Conservation (phyloP, 2,329 filamentous ascomycete species). For the Ceratocystis cacaofunesta region DNA sequence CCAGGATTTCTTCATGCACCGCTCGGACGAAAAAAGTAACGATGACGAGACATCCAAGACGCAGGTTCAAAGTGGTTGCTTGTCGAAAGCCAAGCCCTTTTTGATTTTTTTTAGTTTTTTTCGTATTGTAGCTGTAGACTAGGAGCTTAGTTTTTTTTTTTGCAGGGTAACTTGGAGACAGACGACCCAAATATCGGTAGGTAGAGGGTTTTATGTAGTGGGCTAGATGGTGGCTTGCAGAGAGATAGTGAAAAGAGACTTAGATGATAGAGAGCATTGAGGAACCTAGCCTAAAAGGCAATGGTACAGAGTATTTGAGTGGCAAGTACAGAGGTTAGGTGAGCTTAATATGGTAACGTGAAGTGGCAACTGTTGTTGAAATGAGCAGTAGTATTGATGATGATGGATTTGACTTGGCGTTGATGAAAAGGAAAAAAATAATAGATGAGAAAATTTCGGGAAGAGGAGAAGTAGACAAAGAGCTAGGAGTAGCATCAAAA, state of each 20-base stretch:
- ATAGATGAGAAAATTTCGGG: background rate
- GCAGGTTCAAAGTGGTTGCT: background rate
- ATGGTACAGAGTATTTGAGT: background rate
- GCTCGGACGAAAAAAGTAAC: background rate
- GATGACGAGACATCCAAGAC: background rate
- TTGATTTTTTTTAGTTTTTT: background rate
- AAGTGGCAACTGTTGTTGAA: background rate
- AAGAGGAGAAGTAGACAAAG: background rate
- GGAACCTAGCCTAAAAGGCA: background rate
- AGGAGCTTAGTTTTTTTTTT: no score
- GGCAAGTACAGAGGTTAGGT: background rate
- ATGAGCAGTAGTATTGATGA: background rate
- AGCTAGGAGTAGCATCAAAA: background rate
- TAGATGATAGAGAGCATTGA: background rate
- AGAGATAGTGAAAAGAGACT: background rate
- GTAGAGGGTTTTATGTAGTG: background rate
- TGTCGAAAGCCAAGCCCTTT: background rate
- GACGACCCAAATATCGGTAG: background rate
- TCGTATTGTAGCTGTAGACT: background rate
- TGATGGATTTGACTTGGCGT: background rate
- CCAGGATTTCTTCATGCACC: slow-evolving; percentile 1
- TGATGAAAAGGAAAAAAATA: background rate
- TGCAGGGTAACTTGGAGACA: background rate
- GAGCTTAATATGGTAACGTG: background rate
- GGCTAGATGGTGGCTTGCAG: background rate